Evolutionary conservation across 176 grass and related monocot genomes (phyloP).

Genomic region (Oryza rufipogon): DNA sequence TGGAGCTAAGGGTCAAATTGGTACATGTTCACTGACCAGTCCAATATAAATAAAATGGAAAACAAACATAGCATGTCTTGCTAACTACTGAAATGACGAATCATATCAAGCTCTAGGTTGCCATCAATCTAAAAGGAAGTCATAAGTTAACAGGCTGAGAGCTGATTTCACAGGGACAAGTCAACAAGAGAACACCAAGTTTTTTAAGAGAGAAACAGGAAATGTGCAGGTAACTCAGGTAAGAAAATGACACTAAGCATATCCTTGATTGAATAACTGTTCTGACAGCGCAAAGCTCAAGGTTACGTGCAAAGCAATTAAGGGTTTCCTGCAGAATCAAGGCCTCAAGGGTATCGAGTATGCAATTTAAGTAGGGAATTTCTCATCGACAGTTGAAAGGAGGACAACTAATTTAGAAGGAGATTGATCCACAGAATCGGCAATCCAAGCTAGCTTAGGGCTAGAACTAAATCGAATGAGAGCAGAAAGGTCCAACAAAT

Average conservation of each 20-base stretch:
- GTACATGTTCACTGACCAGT: no score
- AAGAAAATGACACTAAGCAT: not conserved
- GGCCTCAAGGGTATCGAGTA: not conserved
- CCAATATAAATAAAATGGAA: not conserved
- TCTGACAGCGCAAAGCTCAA: not conserved
- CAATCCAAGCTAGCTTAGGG: not conserved
- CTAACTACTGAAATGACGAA: not conserved
- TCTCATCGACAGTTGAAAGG: no score
- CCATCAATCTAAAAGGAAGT: not conserved
- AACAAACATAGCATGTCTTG: not conserved
- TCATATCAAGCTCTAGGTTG: not conserved
- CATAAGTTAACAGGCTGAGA: not conserved
- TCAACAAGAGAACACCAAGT: constrained; percentile 11
- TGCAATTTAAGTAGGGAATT: not conserved
- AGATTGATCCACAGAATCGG: not conserved
- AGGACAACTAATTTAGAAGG: not conserved
- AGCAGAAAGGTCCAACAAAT: not conserved
- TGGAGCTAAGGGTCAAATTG: no score
- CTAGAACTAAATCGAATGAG: not conserved
- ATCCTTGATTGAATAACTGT: not conserved
- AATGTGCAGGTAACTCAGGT: not conserved
- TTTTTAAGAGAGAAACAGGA: not conserved
- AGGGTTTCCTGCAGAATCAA: not conserved
- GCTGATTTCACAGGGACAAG: not conserved
- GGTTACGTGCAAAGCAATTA: not conserved